These are phyloP conservation scores for Iris pallida DNA, from an alignment of 116 monocot genomes.

Conservation along the genomic window DNA sequence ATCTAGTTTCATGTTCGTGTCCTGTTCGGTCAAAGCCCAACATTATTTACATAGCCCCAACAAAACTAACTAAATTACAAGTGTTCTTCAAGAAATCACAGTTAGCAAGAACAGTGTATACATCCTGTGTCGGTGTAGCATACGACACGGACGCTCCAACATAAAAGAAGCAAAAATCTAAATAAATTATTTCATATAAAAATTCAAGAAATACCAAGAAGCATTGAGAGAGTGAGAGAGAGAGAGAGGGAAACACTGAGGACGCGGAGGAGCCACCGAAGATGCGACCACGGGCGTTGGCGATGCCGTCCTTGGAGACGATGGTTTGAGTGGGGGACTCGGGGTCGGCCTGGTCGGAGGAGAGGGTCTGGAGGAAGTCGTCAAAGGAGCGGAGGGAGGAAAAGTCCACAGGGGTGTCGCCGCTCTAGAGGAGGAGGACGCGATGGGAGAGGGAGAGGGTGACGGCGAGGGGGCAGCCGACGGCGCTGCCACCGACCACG, in stretches of 20 bases:
- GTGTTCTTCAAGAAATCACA: too few relatives aligned
- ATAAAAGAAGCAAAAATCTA: too few relatives aligned
- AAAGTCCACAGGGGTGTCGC: constrained; percentile 64
- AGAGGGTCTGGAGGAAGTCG: constrained; percentile 66
- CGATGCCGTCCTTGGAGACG: constrained; percentile 78
- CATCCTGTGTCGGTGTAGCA: too few relatives aligned
- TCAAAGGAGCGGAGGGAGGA: constrained; percentile 48
- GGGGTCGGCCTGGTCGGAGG: constrained; percentile 14
- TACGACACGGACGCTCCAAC: too few relatives aligned
- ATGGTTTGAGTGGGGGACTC: constrained; percentile 72
- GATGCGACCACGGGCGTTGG: constrained; percentile 80
- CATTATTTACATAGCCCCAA: too few relatives aligned
- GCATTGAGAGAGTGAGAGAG: neutral
- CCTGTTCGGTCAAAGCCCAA: too few relatives aligned
- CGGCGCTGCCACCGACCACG: constrained; percentile 78
- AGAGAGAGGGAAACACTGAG: neutral
- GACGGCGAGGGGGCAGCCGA: constrained; percentile 85
- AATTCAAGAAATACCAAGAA: neutral
- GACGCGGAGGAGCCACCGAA: constrained; percentile 74
- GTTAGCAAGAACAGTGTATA: too few relatives aligned
- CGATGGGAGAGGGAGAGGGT: constrained; percentile 56
- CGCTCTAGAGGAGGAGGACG: constrained; percentile 78
- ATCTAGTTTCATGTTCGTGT: too few relatives aligned
- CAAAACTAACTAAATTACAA: too few relatives aligned
- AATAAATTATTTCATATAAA: too few relatives aligned